Base-by-base conservation (phyloP, 331 rosid species). In the Acacia pycnantha region DNA sequence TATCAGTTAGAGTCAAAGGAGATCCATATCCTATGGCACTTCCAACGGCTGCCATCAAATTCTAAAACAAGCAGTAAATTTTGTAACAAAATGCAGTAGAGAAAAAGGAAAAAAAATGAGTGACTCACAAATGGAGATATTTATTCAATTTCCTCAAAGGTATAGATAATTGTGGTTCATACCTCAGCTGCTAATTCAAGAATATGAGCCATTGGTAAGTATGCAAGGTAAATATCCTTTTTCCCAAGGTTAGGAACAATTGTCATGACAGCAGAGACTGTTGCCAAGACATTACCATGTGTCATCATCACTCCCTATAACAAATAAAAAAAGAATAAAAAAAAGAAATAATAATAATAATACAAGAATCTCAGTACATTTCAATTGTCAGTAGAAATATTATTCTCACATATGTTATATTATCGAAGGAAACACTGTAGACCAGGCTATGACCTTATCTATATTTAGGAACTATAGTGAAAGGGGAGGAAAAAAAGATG, bases 241-340 rank as follows among this genome's bases (percentile, higher is more conserved):
- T 77, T 83, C 80, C 88, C 92, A 75, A 96, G 85, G 74, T 91
- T 80, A 74, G 99, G 99, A 80, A 96, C 97, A 76, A 92, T 94
- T 56, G 91, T 86, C 97, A 90, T 94, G 82, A 94, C 97, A 66
- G 94, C 92, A 81, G 97, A 91, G 77, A 80, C 90, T 69, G 96
- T 90, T 83, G 98, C 97, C 37, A 96, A 82, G 86, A 96, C 90
- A 88, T 96, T 96, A 77, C 88, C 90, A 86, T 96, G 99, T 65
- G 99, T 96, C 99, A 96, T 88, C 99, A 94, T 94, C 72, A 96
- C 99, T 81, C 99, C 99, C 99, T 96, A 89, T 74, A 78, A 70
- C 81, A 81, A 67, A 41, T 43, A 76, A 79, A 59, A 58, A 18
- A 46, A 33, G 47, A 76, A 82, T 70, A 10, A 74, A 77, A 62